Conservation (phyloP, 2,329 filamentous ascomycete genomes). For the Apiospora pterosperma region DNA sequence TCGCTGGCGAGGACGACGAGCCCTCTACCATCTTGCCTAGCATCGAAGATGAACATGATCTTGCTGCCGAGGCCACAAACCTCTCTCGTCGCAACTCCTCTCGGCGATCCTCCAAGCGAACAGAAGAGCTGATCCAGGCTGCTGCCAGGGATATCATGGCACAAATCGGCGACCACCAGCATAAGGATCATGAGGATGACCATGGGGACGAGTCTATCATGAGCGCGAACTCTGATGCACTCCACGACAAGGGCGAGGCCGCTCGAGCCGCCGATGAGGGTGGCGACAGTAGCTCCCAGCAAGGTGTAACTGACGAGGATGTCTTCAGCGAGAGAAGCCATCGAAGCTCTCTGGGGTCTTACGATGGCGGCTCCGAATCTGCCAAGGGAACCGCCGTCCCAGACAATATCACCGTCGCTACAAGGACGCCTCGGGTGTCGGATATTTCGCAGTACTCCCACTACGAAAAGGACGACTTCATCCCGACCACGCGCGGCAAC, state of each 20-base stretch:
- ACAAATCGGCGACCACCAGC: constrained; percentile 39
- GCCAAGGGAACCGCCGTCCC: constrained; percentile 21
- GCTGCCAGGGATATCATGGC: constrained; percentile 49
- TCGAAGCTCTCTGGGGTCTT: constrained; percentile 54
- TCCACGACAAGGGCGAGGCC: constrained; percentile 21
- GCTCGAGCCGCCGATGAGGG: constrained; percentile 25
- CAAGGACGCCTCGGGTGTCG: constrained; percentile 43
- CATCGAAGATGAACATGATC: constrained; percentile 8
- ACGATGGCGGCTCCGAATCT: constrained; percentile 32
- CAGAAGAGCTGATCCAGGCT: constrained; percentile 51
- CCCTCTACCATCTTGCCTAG: constrained; percentile 3
- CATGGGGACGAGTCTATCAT: constrained; percentile 26
- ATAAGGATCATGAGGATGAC: constrained; percentile 15
- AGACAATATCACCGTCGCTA: constrained; percentile 30
- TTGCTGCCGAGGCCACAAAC: background rate
- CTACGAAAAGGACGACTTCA: constrained; percentile 42
- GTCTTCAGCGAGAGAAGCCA: constrained; percentile 58
- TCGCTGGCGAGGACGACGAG: background rate
- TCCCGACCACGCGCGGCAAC: constrained; percentile 54
- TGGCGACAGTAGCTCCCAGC: constrained; percentile 46
- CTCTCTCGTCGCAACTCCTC: constrained; percentile 12
- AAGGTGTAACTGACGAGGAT: constrained; percentile 49
- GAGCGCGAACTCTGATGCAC: constrained; percentile 21
- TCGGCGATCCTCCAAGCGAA: constrained; percentile 37
- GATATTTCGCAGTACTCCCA: constrained; percentile 40